Conservation (phyloP, 768 basidiomycete species). For the Russula compacta region DNA sequence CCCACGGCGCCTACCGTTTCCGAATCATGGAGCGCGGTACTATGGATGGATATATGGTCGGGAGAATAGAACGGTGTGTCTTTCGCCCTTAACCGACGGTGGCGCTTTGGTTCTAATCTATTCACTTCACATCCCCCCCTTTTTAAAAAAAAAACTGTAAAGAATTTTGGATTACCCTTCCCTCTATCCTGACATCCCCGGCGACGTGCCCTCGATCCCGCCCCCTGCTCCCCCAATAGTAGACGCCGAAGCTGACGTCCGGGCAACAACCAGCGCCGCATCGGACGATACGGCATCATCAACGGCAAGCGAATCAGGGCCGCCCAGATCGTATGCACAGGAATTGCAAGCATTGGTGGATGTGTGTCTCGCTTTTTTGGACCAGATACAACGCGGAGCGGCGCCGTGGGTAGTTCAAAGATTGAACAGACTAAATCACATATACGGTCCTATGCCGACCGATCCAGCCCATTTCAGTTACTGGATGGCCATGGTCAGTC, state of each 20-base stretch:
- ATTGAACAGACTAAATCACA: constrained; percentile 67
- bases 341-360: constrained; percentile 33
- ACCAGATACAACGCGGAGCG: constrained; percentile 53
- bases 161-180: constrained; percentile 21
- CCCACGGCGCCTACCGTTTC: constrained; percentile 68
- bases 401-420: constrained; percentile 94
- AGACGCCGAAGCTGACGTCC: neutral
- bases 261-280: neutral
- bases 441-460: constrained; percentile 67
- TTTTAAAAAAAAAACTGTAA: constrained; percentile 16
- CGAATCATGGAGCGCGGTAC: constrained; percentile 75
- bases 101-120: neutral
- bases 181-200: constrained; percentile 9
- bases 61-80: constrained; percentile 54
- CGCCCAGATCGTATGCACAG: neutral
- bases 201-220: constrained; percentile 1
- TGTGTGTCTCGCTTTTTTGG: constrained; percentile 52
- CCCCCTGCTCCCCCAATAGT: neutral
- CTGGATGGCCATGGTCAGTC: constrained; percentile 72
- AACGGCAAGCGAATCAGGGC: neutral
- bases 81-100: neutral
- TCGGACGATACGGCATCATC: neutral
- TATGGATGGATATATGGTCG: constrained; percentile 87
- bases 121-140: neutral
- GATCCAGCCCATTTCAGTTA: constrained; percentile 71